Evolutionary conservation across 225 moss, liverwort and hornwort species (phyloP).

Genomic region (Pseudoscleropodium purum): DNA sequence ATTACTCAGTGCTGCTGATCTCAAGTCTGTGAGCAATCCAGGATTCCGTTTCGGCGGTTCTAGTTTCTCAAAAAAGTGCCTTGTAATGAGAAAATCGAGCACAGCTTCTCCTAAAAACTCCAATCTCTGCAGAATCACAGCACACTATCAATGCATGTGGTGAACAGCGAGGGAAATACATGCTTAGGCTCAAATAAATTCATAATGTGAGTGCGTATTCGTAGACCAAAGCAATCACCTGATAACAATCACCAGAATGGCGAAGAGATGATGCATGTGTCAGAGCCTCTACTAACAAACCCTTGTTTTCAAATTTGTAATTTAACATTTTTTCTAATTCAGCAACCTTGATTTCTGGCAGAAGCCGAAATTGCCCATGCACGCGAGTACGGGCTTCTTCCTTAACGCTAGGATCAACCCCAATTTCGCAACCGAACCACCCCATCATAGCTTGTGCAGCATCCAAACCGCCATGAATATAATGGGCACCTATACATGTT

Average conservation of each 20-base stretch:
- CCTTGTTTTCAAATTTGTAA: slow-evolving; percentile 69
- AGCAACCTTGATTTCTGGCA: slow-evolving; percentile 33
- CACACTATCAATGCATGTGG: background rate
- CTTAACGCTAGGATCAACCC: slow-evolving; percentile 42
- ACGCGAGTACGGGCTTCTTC: slow-evolving; percentile 40
- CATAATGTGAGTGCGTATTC: background rate
- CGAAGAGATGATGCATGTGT: slow-evolving; percentile 67
- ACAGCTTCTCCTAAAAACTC: slow-evolving; percentile 93
- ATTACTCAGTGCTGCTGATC: slow-evolving; percentile 82
- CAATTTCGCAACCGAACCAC: slow-evolving; percentile 62
- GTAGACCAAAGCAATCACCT: slow-evolving; percentile 27
- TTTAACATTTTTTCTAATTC: slow-evolving; percentile 49
- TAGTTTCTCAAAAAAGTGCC: slow-evolving; percentile 48
- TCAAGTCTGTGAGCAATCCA: slow-evolving; percentile 73
- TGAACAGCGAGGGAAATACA: background rate
- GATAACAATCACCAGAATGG: slow-evolving; percentile 52
- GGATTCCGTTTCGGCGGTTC: slow-evolving; percentile 31
- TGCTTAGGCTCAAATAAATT: background rate
- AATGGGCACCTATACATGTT: slow-evolving; percentile 46
- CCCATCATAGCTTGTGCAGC: slow-evolving; percentile 63
- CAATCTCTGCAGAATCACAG: slow-evolving; percentile 47
- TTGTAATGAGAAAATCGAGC: slow-evolving; percentile 71
- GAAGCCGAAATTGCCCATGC: slow-evolving; percentile 31
- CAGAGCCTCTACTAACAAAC: slow-evolving; percentile 69
- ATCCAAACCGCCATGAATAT: slow-evolving; percentile 57